These are phyloP conservation scores for Chrysosphaeria jannelii DNA, from an alignment of 2,329 filamentous ascomycete genomes.

Conservation along the genomic window DNA sequence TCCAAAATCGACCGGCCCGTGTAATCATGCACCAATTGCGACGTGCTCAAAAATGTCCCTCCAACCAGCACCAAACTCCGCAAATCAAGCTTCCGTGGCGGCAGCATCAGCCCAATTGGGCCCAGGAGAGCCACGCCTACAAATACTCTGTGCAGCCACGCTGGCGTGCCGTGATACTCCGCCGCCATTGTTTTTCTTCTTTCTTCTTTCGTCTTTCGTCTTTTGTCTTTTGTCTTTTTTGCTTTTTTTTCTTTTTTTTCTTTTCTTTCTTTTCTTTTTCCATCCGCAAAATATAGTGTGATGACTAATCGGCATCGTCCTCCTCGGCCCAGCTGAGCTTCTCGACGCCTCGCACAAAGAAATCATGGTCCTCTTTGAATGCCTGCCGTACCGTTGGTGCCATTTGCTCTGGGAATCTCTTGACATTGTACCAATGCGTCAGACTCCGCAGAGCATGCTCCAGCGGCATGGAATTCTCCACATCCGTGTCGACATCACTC, in stretches of 20 bases:
- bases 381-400: slow-evolving; percentile 23
- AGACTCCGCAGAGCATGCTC: slow-evolving; percentile 72
- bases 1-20: slow-evolving; percentile 20
- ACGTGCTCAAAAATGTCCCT: slow-evolving; percentile 20
- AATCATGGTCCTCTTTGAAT: slow-evolving; percentile 45
- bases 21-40: slow-evolving; percentile 24
- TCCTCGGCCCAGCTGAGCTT: not conserved
- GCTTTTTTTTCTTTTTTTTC: slow-evolving; percentile 1
- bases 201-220: not conserved
- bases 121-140: slow-evolving; percentile 16
- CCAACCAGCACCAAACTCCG: slow-evolving; percentile 19
- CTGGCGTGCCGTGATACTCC: not conserved
- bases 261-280: not conserved
- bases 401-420: slow-evolving; percentile 55
- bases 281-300: not conserved
- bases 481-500: slow-evolving; percentile 71
- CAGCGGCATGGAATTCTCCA: slow-evolving; percentile 71
- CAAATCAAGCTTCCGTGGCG: slow-evolving; percentile 18
- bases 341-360: slow-evolving; percentile 17
- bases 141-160: no score
- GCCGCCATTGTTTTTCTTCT: slow-evolving; percentile 1
- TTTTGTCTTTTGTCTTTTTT: slow-evolving; percentile 1
- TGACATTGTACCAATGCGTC: slow-evolving; percentile 84
- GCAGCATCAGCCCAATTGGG: slow-evolving; percentile 17
- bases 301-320: not conserved